These are phyloP conservation scores for Reutealis trisperma DNA, from an alignment of 345 rosid genomes.

Conservation along the genomic window DNA sequence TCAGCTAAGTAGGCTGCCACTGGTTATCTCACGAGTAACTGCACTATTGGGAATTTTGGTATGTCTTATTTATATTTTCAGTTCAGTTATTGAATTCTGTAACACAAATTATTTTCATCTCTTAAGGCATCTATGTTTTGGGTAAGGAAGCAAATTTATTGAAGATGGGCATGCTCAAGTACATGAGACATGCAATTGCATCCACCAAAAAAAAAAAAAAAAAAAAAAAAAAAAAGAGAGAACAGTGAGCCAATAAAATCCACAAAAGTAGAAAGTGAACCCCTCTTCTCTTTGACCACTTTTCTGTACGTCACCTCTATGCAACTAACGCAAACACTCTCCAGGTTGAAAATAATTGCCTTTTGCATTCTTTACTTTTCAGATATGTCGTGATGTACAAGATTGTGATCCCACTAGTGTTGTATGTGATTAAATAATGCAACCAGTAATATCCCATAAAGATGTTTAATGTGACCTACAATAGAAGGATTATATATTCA, in stretches of 20 bases:
- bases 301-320: too few relatives aligned
- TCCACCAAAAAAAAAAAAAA: background rate
- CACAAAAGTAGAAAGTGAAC: background rate
- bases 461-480: too few relatives aligned
- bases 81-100: background rate
- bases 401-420: background rate
- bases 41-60: slow-evolving; percentile 92
- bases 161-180: background rate
- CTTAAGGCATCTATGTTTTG: background rate
- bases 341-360: background rate
- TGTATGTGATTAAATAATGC: background rate
- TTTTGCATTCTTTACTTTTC: too few relatives aligned
- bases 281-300: too few relatives aligned
- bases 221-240: background rate
- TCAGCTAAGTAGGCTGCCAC: slow-evolving; percentile 68
- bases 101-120: background rate
- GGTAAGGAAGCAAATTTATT: background rate
- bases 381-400: background rate
- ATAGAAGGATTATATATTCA: too few relatives aligned
- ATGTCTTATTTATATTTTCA: slow-evolving; percentile 22
- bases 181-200: background rate
- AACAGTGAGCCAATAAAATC: background rate
- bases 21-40: slow-evolving; percentile 74
- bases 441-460: background rate
- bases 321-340: background rate